Evolutionary conservation across 306 rosid species (phyloP).

Genomic region (Quillaja saponaria): DNA sequence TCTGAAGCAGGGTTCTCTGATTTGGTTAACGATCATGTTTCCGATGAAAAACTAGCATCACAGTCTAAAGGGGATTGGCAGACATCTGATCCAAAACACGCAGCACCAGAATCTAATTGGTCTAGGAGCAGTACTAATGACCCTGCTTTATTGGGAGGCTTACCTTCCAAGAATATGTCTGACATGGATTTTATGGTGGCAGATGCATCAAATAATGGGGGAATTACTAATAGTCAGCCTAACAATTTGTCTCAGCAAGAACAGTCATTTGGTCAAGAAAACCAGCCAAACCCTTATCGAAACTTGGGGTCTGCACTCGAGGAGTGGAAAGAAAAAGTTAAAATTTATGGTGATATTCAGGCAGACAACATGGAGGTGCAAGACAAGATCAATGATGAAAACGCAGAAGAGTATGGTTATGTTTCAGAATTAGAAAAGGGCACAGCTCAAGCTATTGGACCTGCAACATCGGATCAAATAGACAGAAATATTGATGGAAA

Average conservation of each 20-base stretch:
- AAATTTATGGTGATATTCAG: slow-evolving; percentile 60
- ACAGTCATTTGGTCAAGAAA: slow-evolving; percentile 47
- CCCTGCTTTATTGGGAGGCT: slow-evolving; percentile 54
- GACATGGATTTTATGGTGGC: slow-evolving; percentile 55
- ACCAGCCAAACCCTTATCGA: slow-evolving; percentile 73
- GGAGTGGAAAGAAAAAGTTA: slow-evolving; percentile 73
- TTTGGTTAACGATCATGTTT: slow-evolving; percentile 38
- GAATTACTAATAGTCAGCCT: slow-evolving; percentile 45
- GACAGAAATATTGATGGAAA: slow-evolving; percentile 47
- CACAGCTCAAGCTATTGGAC: slow-evolving; percentile 85
- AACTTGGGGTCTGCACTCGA: slow-evolving; percentile 69
- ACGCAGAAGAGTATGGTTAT: slow-evolving; percentile 84
- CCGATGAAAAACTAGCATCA: slow-evolving; percentile 44
- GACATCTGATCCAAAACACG: slow-evolving; percentile 42
- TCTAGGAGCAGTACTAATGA: slow-evolving; percentile 49
- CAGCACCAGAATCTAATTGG: slow-evolving; percentile 49
- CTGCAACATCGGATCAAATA: slow-evolving; percentile 80
- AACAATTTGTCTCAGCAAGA: slow-evolving; percentile 42
- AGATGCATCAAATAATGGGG: slow-evolving; percentile 64
- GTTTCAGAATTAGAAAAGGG: slow-evolving; percentile 78
- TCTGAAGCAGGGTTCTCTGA: slow-evolving; percentile 45
- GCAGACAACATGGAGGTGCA: slow-evolving; percentile 42
- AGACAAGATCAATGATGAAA: slow-evolving; percentile 59
- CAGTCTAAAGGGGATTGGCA: slow-evolving; percentile 53
- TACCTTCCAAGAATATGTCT: slow-evolving; percentile 57